These are phyloP conservation scores for Vitis hybrid DNA, from an alignment of 177 flowering plant genomes.

Conservation along the genomic window DNA sequence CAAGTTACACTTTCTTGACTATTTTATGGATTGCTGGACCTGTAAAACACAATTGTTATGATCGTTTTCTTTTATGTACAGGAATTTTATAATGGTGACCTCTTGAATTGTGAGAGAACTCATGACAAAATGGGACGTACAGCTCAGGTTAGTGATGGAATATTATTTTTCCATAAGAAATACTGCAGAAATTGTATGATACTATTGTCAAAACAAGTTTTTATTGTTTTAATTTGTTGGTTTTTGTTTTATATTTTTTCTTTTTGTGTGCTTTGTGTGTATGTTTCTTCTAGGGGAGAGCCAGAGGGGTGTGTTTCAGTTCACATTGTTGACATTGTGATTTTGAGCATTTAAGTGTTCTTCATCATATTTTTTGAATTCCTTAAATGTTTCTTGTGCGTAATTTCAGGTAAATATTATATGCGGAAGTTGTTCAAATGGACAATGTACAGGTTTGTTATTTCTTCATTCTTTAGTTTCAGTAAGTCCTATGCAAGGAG, in stretches of 20 bases:
- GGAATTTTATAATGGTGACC: constrained; percentile 81
- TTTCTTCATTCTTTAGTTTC: constrained; percentile 7
- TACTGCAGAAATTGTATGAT: too few species aligned
- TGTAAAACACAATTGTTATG: background rate
- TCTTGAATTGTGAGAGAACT: constrained; percentile 67
- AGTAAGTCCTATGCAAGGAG: background rate
- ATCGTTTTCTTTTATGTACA: constrained; percentile 22
- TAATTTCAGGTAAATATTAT: constrained; percentile 73
- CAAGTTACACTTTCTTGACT: background rate
- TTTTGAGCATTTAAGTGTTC: too few species aligned
- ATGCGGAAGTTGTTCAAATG: constrained; percentile 75
- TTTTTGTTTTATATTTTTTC: too few species aligned
- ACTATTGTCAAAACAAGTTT: too few species aligned
- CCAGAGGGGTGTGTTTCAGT: too few species aligned
- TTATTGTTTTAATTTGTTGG: too few species aligned
- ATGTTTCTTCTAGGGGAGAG: too few species aligned
- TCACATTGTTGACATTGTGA: too few species aligned
- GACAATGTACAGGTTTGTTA: constrained; percentile 71
- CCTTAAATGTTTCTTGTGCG: background rate
- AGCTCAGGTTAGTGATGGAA: constrained; percentile 65
- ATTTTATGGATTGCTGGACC: background rate
- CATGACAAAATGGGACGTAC: constrained; percentile 88
- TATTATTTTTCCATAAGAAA: background rate
- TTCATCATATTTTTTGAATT: background rate
- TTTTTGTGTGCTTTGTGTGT: too few species aligned